Base-by-base conservation (phyloP, 768 basidiomycete genomes). In the Hericium alpestre region DNA sequence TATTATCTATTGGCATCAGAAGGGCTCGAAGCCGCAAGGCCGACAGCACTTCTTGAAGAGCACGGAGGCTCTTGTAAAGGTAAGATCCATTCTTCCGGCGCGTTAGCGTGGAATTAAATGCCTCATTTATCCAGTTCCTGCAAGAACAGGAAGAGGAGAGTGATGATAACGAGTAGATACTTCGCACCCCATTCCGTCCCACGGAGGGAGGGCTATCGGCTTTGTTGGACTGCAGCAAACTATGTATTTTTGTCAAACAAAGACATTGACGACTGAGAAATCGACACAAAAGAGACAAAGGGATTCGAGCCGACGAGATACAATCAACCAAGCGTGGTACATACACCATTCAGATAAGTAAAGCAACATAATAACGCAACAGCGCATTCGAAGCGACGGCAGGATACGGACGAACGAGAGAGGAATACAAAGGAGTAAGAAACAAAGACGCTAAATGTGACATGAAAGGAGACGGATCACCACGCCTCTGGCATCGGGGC, bases 1-100 rank as follows among this genome's bases (percentile, higher is more conserved):
- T 59, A 94, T 99, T 66, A 87, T 97, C 58, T 98, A 96, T 71
- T 99, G 95, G 95, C 78, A 92, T 72, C 86, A 90, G 74, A 99
- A 99, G 73, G 95, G 96, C 53, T 88, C 93, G 51, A 96, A 93
- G 73, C 82, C 92, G 0, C 91, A 97, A 71, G 95, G 94, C 51
- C 85, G 87, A 67, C 93, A 96, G 70, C 89, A 93, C 70, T 97
- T 99, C 78, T 74, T 97, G 64, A 94, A 91, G 74, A 82, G 78
- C 57, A 87, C 91, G 0, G 89, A 90, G 67, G 68, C 89, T 16
- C 78, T 98, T 40, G 93, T 98, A 68, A 95, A 96, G 80, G 93
- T 84, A 66, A 52, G 71, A 66, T 53, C 41, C 47, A 22, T 10
- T 25, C 49, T 25, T 25, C 49, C 1, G 20, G 20, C 12, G 32